phyloP scores from a whole-genome alignment of 169 alveolate species.

The Nephromyces sp. region DNA sequence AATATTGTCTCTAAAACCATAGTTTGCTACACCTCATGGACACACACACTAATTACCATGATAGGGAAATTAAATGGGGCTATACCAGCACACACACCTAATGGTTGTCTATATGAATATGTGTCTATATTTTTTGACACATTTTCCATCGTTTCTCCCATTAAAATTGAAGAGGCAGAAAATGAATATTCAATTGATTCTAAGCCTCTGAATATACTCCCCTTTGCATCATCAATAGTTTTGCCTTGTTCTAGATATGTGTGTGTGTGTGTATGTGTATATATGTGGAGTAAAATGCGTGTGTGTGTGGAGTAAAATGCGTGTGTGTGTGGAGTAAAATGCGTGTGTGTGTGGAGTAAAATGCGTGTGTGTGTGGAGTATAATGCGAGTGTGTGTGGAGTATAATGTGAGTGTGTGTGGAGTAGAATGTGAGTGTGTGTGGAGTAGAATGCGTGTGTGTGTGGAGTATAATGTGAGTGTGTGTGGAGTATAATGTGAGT shows the following conservation, averaged over 20 bases:
- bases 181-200: slow-evolving; percentile 63
- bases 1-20: no score
- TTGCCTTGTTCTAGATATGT: slow-evolving; percentile 57
- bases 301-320: no score
- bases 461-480: neutral
- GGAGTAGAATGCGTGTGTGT: neutral
- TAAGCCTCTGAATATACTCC: slow-evolving; percentile 64
- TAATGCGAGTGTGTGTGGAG: neutral
- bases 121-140: slow-evolving; percentile 59
- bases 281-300: neutral
- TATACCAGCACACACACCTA: slow-evolving; percentile 73
- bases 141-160: slow-evolving; percentile 60
- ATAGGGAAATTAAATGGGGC: slow-evolving; percentile 74
- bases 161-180: slow-evolving; percentile 37
- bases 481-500: neutral
- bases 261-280: neutral
- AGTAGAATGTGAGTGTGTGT: no score
- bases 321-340: no score
- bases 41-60: slow-evolving; percentile 51
- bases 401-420: no score
- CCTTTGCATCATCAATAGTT: slow-evolving; percentile 61
- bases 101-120: slow-evolving; percentile 58
- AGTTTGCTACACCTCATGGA: neutral
- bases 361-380: neutral
- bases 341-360: no score